These are phyloP conservation scores for Candida parachauliodes DNA, from an alignment of 805 yeast species.

Conservation along the genomic window DNA sequence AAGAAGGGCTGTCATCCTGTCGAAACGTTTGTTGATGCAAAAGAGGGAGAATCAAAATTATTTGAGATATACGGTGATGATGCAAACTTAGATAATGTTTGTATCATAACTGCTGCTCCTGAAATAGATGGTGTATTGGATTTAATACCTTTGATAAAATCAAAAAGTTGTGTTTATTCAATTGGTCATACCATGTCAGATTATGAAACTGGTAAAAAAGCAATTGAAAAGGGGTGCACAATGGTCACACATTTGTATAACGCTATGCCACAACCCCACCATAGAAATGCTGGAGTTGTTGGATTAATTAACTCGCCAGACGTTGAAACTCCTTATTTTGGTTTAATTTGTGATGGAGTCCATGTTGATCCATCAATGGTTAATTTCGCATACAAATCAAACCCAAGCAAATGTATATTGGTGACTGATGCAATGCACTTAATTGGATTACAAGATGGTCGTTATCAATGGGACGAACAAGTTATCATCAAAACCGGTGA, in stretches of 20 bases:
- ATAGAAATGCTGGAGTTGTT: slow-evolving; percentile 54
- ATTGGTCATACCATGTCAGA: slow-evolving; percentile 48
- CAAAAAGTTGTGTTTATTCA: slow-evolving; percentile 36
- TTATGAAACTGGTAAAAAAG: slow-evolving; percentile 36
- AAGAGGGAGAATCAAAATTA: slow-evolving; percentile 25
- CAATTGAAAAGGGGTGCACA: slow-evolving; percentile 49
- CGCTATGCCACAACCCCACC: slow-evolving; percentile 63
- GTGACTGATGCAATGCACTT: slow-evolving; percentile 60
- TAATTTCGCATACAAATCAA: slow-evolving; percentile 46
- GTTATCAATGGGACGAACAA: slow-evolving; percentile 50
- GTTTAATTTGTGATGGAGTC: slow-evolving; percentile 55
- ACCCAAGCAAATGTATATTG: slow-evolving; percentile 51
- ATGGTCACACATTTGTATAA: slow-evolving; percentile 61
- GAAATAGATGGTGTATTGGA: slow-evolving; percentile 46
- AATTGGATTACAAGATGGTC: slow-evolving; percentile 56
- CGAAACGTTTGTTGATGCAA: slow-evolving; percentile 40
- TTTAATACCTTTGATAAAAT: slow-evolving; percentile 32
- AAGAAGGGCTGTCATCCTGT: slow-evolving; percentile 52
- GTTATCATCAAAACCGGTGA: slow-evolving; percentile 46
- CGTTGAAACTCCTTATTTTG: slow-evolving; percentile 43
- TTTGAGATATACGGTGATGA: slow-evolving; percentile 38
- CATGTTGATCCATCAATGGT: slow-evolving; percentile 57
- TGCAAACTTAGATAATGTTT: slow-evolving; percentile 30
- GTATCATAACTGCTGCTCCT: slow-evolving; percentile 51
- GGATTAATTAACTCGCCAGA: slow-evolving; percentile 41